Percentiles rank a stretch among this genome's conserved stretches.
These are phyloP conservation scores for Rhododendron vialii DNA, from an alignment of 148 eudicot species.

Conservation along the genomic window DNA sequence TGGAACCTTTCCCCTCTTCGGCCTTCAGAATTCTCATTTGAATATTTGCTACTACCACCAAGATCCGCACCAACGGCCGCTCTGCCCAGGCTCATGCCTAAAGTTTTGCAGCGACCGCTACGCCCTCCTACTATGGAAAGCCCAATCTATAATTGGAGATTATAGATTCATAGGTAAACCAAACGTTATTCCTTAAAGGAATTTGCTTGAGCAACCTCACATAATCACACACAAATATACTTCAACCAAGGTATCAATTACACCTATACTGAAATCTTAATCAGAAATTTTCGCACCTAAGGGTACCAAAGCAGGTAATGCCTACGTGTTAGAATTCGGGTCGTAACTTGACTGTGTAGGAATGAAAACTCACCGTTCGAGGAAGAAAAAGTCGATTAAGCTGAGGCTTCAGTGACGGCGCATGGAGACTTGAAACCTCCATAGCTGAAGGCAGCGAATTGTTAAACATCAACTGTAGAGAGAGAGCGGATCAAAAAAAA, in stretches of 20 bases:
- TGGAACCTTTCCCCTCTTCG: no score
- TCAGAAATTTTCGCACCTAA: neutral
- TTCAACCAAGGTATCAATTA: neutral
- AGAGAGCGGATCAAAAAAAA: no score
- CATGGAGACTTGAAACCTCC: neutral
- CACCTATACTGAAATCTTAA: neutral
- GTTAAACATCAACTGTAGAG: neutral
- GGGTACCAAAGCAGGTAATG: neutral
- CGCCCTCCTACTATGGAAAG: constrained; percentile 24
- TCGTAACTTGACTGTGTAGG: neutral
- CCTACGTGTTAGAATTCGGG: neutral
- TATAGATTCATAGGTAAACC: neutral
- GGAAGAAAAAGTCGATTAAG: neutral
- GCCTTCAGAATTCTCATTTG: no score
- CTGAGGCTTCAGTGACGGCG: neutral
- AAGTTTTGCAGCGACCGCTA: constrained; percentile 29
- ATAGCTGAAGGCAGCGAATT: neutral
- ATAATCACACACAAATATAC: neutral
- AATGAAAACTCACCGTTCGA: neutral
- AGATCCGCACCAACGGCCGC: no score
- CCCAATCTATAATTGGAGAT: neutral
- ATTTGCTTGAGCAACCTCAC: neutral
- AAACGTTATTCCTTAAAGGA: neutral
- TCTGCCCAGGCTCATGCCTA: constrained; percentile 22
- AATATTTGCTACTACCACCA: no score